phyloP scores from a whole-genome alignment of 805 yeast species.

The Pichia pseudocactophila region DNA sequence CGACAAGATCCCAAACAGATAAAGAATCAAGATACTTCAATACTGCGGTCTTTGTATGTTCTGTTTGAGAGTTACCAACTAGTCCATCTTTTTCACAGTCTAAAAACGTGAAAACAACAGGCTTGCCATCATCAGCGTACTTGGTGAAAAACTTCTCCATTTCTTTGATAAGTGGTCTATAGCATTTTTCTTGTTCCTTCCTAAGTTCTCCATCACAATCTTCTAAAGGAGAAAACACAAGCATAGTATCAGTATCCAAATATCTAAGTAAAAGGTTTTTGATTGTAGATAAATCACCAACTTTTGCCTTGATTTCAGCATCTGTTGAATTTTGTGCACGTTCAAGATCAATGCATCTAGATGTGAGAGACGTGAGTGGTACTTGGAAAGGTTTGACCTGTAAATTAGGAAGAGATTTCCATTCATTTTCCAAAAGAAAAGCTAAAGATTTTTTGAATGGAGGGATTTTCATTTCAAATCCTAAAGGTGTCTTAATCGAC shows the following conservation, averaged over 20 bases:
- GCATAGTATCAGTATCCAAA: constrained; percentile 87
- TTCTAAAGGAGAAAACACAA: constrained; percentile 69
- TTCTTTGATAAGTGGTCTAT: constrained; percentile 62
- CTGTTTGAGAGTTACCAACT: constrained; percentile 67
- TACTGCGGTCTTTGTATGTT: constrained; percentile 52
- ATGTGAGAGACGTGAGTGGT: constrained; percentile 80
- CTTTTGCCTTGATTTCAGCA: constrained; percentile 46
- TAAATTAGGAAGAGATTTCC: constrained; percentile 65
- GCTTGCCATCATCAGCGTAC: constrained; percentile 25
- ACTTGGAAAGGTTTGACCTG: constrained; percentile 67
- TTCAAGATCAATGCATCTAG: constrained; percentile 77
- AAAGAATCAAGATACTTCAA: constrained; percentile 53
- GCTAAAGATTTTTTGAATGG: constrained; percentile 53
- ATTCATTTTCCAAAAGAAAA: constrained; percentile 71
- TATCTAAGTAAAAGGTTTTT: constrained; percentile 61
- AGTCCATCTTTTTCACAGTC: constrained; percentile 81
- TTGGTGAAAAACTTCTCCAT: constrained; percentile 52
- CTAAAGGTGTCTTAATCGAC: constrained; percentile 78
- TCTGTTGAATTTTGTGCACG: constrained; percentile 31
- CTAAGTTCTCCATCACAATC: constrained; percentile 84
- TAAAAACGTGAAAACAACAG: constrained; percentile 41
- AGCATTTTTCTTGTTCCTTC: constrained; percentile 66
- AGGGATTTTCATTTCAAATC: constrained; percentile 62
- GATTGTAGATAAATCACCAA: constrained; percentile 52
- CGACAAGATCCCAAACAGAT: constrained; percentile 71